Base-by-base conservation (phyloP, 2,329 filamentous ascomycete genomes). In the Metarhizium brunneum region DNA sequence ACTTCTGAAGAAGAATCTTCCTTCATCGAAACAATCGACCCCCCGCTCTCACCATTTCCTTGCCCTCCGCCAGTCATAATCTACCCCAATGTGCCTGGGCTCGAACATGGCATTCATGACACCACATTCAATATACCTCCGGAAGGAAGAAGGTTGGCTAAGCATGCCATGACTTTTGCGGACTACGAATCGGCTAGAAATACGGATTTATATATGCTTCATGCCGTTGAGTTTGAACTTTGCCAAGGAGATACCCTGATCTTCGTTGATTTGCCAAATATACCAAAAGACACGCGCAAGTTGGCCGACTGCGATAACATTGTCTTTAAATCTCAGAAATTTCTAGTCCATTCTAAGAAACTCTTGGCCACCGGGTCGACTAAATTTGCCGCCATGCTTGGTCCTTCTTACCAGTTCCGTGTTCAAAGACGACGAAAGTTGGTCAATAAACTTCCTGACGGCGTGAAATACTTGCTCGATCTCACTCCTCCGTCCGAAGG, bases 401-500 rank as follows among this genome's bases (percentile, higher is more conserved):
- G 65, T 11, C 71, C 74, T 0, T 67, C 68, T 7, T 68, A 69
- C 10, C 76, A 79, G 60, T 70, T 68, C 29, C 71, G 71, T 5
- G 62, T 69, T 16, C 66, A 64, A 42, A 69, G 75, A 25, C 71
- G 70, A 14, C 69, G 69, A 20, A 69, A 69, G 47, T 60, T 71
- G 40, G 62, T 62, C 42, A 69, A 68, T 29, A 63, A 62, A 14
- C 63, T 74, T 10, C 72, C 71, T 0, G 60, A 67, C 2, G 77
- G 74, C 0, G 69, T 86, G 62, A 76, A 76, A 56, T 87, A 80
- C 59, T 69, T 86, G 18, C 62, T 88, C 40, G 25, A 25, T 25
- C 25, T 25, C 25, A 25, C 25, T 25, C 25, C 84, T 0, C 76
- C 80, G 0, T 68, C 69, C 0, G 79, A 85, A 63, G 85, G 82